Evolutionary conservation across 768 basidiomycete species (phyloP), one percentile per base, ranked within the genome.

Genomic region (Naganishia onofrii): DNA sequence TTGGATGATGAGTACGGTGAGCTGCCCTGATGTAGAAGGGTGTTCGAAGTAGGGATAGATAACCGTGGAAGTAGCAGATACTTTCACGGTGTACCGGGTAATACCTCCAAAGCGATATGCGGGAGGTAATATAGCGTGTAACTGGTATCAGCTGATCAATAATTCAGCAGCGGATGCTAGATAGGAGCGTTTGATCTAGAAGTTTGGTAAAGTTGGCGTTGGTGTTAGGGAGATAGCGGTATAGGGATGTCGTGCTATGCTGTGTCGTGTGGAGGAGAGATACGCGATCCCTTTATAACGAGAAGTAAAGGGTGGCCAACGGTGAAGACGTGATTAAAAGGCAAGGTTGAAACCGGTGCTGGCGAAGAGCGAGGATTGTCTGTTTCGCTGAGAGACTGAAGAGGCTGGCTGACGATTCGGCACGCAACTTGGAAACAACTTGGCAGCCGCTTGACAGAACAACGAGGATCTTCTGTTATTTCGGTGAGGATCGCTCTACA

Each of bases 101-200:
- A 63, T 29, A 15, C 34, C 34, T 34, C 2, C 36, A 23, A 58
- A 58, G 57, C 57, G 60, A 42, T 26, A 42, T 44, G 60, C 60
- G 60, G 60, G 46, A 28, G 42, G 60, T 63, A 44, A 63, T 63
- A 63, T 44, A 44, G 60, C 60, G 60, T 63, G 26, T 23, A 51
- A n/a, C 48, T 51, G 48, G n/a, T 51, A 63, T 46, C 60, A 63
- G 60, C 34, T 63, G 60, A 63, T 38, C 57, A 58, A 1, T 23
- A 58, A 36, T 58, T n/a, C 48, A 51, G 34, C 34, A 36, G 57
- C 60, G 60, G 60, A 63, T 63, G 60, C 60, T 63, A 44, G 60
- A 63, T 63, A 42, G 42, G 2, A 12, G 17, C 5, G 21, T 19
- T 31, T 63, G 60, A 42, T 34, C 42, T 28, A 23, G 38, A 36